Evolutionary conservation across 768 basidiomycete species (phyloP), one percentile per base, ranked within the genome.

Genomic region (Hericium coralloides): DNA sequence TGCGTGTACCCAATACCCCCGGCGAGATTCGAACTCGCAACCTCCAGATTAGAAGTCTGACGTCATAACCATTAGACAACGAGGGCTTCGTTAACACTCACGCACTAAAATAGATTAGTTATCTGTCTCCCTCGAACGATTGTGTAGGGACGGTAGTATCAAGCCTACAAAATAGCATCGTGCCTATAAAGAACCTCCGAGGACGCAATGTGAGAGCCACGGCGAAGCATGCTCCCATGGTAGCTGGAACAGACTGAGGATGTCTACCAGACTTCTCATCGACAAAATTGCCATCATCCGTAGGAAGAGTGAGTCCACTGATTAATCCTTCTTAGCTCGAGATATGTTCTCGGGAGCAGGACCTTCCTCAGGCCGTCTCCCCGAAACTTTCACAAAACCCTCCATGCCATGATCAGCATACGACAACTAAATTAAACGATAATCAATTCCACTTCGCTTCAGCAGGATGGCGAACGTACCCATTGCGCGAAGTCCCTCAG

Each of bases 1-100:
- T n/a, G n/a, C n/a, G n/a, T n/a, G n/a, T n/a, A n/a, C n/a, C n/a
- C n/a, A 41, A 18, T 60, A 83, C 85, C 84, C 85, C 84, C 79
- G 81, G 83, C 82, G 84, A 79, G 85, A 86, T 76, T 87, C 85
- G 85, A 87, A 87, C 85, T 79, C 84, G 81, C 84, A 87, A 80
- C 84, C 85, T 86, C 83, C 85, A 87, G 85, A 87, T 84, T 52
- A 87, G 85, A 87, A 87, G 85, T 87, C 85, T 87, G 85, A 87
- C 85, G 85, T 87, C 85, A 87, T 87, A 84, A 76, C 85, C 85
- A 87, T 87, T 87, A 87, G 84, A 87, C 85, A 84, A 87, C 81
- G 79, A 78, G 85, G 84, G 85, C 85, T 31, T 4, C 26, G 6
- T 31, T 31, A 2, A 31, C 4, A 3, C 26, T 31, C 9, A 26